Evolutionary conservation across 2,329 filamentous ascomycete genomes (phyloP), one percentile per base, ranked within the genome.

Genomic region (Sclerotinia spermophila): DNA sequence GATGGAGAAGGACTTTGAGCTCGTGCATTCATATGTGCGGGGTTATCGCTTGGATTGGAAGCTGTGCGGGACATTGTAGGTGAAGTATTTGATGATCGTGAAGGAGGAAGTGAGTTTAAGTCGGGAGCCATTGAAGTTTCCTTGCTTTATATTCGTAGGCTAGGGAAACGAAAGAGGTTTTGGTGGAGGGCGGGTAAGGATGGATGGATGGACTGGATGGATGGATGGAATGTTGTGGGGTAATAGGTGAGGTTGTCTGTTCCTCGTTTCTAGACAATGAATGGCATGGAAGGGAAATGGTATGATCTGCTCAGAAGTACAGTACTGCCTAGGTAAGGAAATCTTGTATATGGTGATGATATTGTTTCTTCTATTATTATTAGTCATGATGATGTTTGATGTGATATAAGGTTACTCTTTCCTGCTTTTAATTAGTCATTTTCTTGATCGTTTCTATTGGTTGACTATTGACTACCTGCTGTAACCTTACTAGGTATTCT

Each of bases 1-100:
- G 89, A 89, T 62, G 87, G 84, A 44, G 87, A 86, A 38, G 88
- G 86, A 35, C 87, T 87, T 72, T 86, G 83, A 74, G 81, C 79
- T 53, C 79, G 79, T 44, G 78, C 68, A 69, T 75, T 76, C 62
- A 74, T 71, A 60, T 74, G 70, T 33, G 71, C 66, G 35, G 68
- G 68, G n/a, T 33, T 13, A 19, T 77, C 77, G 21, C 68, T 68
- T 11, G 79, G 78, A 72, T 72, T 76, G 75, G 81, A 81, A 80
- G 80, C 82, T 75, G 77, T 81, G 78, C 75, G 80, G 75, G 77
- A 78, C 77, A 77, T 78, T 71, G 78, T 78, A 68, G 80, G 77
- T 55, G 82, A 80, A 55, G 80, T 71, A 17, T 76, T 68, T 56
- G 75, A 73, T 66, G 78, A 78, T 71, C 78, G 80, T 40, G 85